These are phyloP conservation scores for Dendrocalamus latiflorus DNA, from an alignment of 202 grass and related monocot genomes.

Conservation along the genomic window DNA sequence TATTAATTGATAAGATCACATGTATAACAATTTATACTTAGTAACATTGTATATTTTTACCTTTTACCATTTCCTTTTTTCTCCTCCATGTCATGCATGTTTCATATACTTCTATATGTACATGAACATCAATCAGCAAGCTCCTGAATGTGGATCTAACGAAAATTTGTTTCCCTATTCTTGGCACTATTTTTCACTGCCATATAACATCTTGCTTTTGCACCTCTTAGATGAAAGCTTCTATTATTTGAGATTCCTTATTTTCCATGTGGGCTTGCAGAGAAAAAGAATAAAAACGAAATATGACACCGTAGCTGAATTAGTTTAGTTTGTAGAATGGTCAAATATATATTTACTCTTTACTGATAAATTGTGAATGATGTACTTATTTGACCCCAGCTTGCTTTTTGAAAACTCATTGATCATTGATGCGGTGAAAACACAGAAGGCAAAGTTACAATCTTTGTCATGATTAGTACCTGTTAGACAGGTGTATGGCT, in stretches of 20 bases:
- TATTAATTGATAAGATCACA: constrained; percentile 29
- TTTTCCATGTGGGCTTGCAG: background rate
- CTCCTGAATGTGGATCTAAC: background rate
- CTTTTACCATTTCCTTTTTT: background rate
- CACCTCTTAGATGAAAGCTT: background rate
- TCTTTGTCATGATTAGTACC: background rate
- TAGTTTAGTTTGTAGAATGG: background rate
- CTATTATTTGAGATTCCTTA: background rate
- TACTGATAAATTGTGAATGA: background rate
- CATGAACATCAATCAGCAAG: background rate
- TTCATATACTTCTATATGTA: background rate
- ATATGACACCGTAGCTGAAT: background rate
- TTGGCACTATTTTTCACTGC: background rate
- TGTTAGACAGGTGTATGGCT: no score
- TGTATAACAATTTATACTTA: no score
- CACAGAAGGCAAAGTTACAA: background rate
- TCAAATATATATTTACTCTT: background rate
- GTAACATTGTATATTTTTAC: background rate
- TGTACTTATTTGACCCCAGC: background rate
- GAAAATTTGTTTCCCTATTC: background rate
- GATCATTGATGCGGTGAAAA: background rate
- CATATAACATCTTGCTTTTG: background rate
- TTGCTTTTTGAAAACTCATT: background rate
- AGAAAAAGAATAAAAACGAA: background rate
- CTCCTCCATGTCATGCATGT: background rate